Percentiles rank a stretch among this genome's conserved stretches.
phyloP scores from a whole-genome alignment of 163 green algal species.

The Prototheca stagnorum region DNA sequence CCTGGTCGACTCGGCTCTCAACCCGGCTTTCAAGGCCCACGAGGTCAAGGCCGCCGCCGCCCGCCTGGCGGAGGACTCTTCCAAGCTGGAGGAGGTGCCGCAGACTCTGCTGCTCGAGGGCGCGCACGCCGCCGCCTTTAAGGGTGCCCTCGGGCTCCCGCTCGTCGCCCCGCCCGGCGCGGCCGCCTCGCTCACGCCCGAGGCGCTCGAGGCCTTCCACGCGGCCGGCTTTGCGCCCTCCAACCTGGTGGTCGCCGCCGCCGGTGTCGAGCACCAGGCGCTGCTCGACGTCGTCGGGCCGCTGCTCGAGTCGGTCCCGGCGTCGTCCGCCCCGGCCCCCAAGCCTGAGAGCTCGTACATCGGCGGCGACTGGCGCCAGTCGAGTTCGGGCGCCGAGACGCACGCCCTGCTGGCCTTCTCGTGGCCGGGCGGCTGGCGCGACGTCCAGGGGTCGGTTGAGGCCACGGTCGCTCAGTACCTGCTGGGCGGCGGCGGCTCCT shows the following conservation, averaged over 20 bases:
- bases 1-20: slow-evolving; percentile 70
- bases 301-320: slow-evolving; percentile 44
- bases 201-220: slow-evolving; percentile 56
- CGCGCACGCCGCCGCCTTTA: slow-evolving; percentile 41
- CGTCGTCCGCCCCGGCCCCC: background rate
- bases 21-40: slow-evolving; percentile 59
- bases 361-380: slow-evolving; percentile 56
- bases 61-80: slow-evolving; percentile 36
- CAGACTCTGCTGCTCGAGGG: slow-evolving; percentile 34
- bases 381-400: slow-evolving; percentile 18
- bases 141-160: slow-evolving; percentile 43
- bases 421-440: slow-evolving; percentile 54
- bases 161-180: slow-evolving; percentile 44
- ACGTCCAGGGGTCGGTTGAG: slow-evolving; percentile 60
- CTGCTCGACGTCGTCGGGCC: slow-evolving; percentile 58
- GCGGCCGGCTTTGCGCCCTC: slow-evolving; percentile 47
- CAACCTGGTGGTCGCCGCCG: slow-evolving; percentile 71
- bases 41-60: slow-evolving; percentile 25
- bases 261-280: slow-evolving; percentile 61
- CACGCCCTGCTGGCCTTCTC: slow-evolving; percentile 75
- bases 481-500: slow-evolving; percentile 45
- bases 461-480: slow-evolving; percentile 86
- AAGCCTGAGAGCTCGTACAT: too few relatives aligned
- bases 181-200: slow-evolving; percentile 29
- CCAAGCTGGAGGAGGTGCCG: slow-evolving; percentile 25